Evolutionary conservation across 23 red algal species (phyloP).

Genomic region (Pyropia yezoensis): DNA sequence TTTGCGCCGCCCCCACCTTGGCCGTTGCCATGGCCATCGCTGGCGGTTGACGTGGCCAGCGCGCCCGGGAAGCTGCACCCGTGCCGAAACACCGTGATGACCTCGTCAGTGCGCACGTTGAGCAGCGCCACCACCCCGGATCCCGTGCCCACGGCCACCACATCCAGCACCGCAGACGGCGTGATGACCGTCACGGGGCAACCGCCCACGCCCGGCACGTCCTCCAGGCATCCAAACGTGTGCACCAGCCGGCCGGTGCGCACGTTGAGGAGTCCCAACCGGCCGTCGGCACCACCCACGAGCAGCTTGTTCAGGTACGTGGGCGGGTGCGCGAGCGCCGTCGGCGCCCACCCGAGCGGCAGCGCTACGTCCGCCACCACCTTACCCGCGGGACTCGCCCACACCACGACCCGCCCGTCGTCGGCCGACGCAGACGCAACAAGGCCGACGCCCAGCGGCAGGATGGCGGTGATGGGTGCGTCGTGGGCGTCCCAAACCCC

Average conservation of each 20-base stretch:
- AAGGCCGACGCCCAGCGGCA: conserved; percentile 43
- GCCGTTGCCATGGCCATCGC: not conserved
- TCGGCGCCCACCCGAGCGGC: conserved; percentile 21
- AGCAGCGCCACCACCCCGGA: conserved; percentile 55
- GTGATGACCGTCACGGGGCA: conserved; percentile 27
- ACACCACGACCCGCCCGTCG: conserved; percentile 25
- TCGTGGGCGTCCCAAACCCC: conserved; percentile 27
- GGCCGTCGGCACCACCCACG: conserved; percentile 52
- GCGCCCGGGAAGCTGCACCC: not conserved
- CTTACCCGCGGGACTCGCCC: conserved; percentile 21
- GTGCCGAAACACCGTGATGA: conserved; percentile 36
- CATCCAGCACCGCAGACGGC: conserved; percentile 74
- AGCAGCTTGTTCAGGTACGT: conserved; percentile 88
- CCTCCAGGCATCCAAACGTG: conserved; percentile 28
- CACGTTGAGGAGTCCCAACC: conserved; percentile 62
- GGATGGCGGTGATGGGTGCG: conserved; percentile 28
- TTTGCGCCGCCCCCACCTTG: not conserved
- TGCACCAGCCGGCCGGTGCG: conserved; percentile 41
- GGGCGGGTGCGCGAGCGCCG: conserved; percentile 36
- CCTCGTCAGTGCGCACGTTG: conserved; percentile 49
- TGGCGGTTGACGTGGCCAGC: not conserved
- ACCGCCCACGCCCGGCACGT: not conserved
- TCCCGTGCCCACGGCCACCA: conserved; percentile 66
- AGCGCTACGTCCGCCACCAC: conserved; percentile 31
- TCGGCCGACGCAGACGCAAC: conserved; percentile 18